Evolutionary conservation across 2,329 filamentous ascomycete species (phyloP).

Genomic region (Phialocephala subalpina): DNA sequence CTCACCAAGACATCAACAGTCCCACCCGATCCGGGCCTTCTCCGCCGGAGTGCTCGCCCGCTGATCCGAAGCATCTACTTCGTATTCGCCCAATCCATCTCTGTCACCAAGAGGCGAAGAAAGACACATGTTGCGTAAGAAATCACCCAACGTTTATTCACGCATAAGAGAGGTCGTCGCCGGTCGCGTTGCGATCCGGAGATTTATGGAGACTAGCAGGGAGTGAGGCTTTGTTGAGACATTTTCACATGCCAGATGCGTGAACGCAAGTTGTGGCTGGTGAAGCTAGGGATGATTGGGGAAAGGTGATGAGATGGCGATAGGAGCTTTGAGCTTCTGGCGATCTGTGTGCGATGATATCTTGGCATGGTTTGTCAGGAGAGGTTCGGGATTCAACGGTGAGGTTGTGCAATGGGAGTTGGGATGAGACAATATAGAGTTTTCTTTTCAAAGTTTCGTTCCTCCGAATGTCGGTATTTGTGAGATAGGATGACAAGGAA

Average conservation of each 20-base stretch:
- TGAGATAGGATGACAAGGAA: neutral
- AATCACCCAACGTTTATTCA: slow-evolving; percentile 15
- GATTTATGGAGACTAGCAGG: neutral
- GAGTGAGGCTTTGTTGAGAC: slow-evolving; percentile 13
- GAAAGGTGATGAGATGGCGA: neutral
- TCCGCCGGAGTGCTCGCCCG: neutral
- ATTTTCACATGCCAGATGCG: slow-evolving; percentile 19
- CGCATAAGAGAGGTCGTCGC: neutral
- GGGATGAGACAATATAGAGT: neutral
- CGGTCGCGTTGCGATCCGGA: neutral
- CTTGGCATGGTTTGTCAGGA: neutral
- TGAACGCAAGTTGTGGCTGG: slow-evolving; percentile 18
- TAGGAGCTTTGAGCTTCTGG: neutral
- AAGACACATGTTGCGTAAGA: slow-evolving; percentile 11
- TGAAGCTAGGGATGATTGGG: neutral
- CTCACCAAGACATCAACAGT: neutral
- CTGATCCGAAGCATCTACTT: slow-evolving; percentile 7
- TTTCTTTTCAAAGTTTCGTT: neutral
- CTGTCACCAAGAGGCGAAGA: neutral
- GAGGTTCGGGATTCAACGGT: neutral
- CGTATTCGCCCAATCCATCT: slow-evolving; percentile 14
- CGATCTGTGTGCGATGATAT: neutral
- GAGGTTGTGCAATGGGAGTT: slow-evolving; percentile 2
- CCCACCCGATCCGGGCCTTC: slow-evolving; percentile 4
- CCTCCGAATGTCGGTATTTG: neutral